Evolutionary conservation across 495 filamentous ascomycete species (phyloP), one percentile per base, ranked within the genome.

Genomic region (Clohesyomyces aquaticus): DNA sequence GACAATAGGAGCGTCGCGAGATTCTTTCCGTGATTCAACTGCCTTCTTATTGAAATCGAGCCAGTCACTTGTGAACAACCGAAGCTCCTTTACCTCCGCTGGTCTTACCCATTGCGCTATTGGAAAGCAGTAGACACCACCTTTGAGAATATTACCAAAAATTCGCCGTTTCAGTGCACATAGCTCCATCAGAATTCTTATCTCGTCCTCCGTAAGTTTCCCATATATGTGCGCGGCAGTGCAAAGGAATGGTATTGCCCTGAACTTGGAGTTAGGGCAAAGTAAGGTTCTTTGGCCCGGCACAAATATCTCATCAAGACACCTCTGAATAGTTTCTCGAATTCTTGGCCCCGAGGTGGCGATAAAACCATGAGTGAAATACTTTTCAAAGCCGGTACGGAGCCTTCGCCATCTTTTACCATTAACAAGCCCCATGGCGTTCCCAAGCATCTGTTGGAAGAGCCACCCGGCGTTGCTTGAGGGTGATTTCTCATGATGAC

Each of bases 391-490:
- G 10, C 19, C 9, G 10, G 45, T 22, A 10, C 45, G 9, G 21
- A 19, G 8, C 10, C 11, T 10, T 22, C 45, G 10, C 45, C 45
- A 49, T 22, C 19, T 12, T 8, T 11, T 49, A 19, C 45, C 45
- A 49, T 21, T 49, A 9, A 21, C 9, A 49, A 49, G 45, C 10
- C 45, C 45, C 45, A 49, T 49, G 9, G 12, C 11, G 8, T 49
- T 19, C 9, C 45, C 45, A 12, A 49, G 45, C 19, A 49, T 8
- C 45, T 49, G 45, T 9, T 49, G 10, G 21, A 49, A 49, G 8
- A 49, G 45, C 45, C 45, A 49, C 19, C 45, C 45, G 8, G 45
- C 45, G 21, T 49, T 49, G 21, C 45, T 49, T 14, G 45, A 49
- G 12, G 10, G 45, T 49, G 45, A 49, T 22, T 49, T 49, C 12